Percentiles rank a stretch among this genome's conserved stretches.
Evolutionary conservation across 1,139 yeast species (phyloP).

Genomic region (Wickerhamomyces sp.): DNA sequence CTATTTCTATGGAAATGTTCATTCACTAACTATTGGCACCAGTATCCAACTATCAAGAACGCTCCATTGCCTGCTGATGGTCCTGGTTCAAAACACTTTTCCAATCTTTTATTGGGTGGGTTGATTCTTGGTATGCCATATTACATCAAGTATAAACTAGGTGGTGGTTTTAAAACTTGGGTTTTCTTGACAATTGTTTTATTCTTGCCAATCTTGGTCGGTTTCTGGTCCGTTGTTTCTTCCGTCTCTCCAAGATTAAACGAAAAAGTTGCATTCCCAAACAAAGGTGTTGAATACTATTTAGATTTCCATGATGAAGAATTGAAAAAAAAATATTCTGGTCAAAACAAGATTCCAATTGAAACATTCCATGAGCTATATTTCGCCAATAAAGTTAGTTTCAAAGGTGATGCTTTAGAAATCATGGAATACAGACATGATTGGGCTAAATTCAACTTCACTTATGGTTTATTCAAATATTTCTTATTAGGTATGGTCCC

Average conservation of each 20-base stretch:
- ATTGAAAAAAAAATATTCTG: conserved; percentile 66
- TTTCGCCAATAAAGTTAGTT: conserved; percentile 78
- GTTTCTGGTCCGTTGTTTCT: conserved; percentile 77
- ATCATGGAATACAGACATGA: conserved; percentile 84
- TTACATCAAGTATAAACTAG: conserved; percentile 58
- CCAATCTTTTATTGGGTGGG: conserved; percentile 51
- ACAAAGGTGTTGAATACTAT: conserved; percentile 73
- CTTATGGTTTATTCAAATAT: conserved; percentile 70
- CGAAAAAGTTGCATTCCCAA: conserved; percentile 72
- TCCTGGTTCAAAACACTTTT: conserved; percentile 75
- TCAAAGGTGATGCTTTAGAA: conserved; percentile 86
- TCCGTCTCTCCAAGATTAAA: conserved; percentile 78
- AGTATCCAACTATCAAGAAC: conserved; percentile 67
- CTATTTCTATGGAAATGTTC: not conserved
- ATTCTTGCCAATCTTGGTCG: conserved; percentile 67
- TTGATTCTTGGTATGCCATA: conserved; percentile 59
- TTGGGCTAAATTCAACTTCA: conserved; percentile 83
- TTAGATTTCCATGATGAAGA: conserved; percentile 77
- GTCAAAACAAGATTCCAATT: conserved; percentile 77
- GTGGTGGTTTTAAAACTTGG: conserved; percentile 72
- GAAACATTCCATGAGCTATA: conserved; percentile 89
- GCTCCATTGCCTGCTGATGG: conserved; percentile 93
- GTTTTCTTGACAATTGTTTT: conserved; percentile 46
- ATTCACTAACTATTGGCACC: not conserved
- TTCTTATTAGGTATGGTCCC: conserved; percentile 89